Percentiles rank a stretch among this genome's conserved stretches.
These are phyloP conservation scores for Cryptococcus sp. DNA, from an alignment of 1,284 basidiomycete species.

Conservation along the genomic window DNA sequence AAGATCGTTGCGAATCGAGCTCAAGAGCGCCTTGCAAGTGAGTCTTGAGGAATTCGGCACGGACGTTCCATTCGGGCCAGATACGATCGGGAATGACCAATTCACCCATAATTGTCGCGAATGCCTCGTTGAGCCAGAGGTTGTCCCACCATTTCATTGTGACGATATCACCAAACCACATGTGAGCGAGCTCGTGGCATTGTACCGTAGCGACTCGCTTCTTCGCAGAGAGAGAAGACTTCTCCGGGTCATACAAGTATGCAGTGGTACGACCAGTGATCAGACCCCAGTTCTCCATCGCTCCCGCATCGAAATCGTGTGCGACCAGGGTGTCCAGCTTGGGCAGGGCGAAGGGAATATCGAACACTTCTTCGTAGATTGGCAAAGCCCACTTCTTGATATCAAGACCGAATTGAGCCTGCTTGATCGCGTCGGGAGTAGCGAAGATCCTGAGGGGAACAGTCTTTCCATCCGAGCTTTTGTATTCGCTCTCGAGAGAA, in stretches of 20 bases:
- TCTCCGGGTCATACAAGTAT: slow-evolving; percentile 78
- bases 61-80: slow-evolving; percentile 60
- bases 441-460: slow-evolving; percentile 86
- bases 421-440: slow-evolving; percentile 80
- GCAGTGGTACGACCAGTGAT: slow-evolving; percentile 86
- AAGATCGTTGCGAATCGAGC: slow-evolving; percentile 86
- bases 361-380: slow-evolving; percentile 89
- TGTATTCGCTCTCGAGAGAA: slow-evolving; percentile 73
- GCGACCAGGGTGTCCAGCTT: slow-evolving; percentile 86
- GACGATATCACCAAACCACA: slow-evolving; percentile 83
- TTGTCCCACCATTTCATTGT: slow-evolving; percentile 96
- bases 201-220: slow-evolving; percentile 77
- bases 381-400: slow-evolving; percentile 84
- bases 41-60: slow-evolving; percentile 58
- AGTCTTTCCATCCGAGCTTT: slow-evolving; percentile 76
- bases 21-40: slow-evolving; percentile 65
- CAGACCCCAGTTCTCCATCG: slow-evolving; percentile 96
- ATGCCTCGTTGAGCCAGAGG: slow-evolving; percentile 72
- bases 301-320: slow-evolving; percentile 85
- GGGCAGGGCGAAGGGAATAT: slow-evolving; percentile 86
- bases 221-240: slow-evolving; percentile 72
- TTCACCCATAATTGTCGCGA: slow-evolving; percentile 84
- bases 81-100: slow-evolving; percentile 77
- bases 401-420: slow-evolving; percentile 71
- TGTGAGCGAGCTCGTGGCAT: slow-evolving; percentile 54